Conservation (phyloP, 345 rosid genomes). For the Iberis pinnata region DNA sequence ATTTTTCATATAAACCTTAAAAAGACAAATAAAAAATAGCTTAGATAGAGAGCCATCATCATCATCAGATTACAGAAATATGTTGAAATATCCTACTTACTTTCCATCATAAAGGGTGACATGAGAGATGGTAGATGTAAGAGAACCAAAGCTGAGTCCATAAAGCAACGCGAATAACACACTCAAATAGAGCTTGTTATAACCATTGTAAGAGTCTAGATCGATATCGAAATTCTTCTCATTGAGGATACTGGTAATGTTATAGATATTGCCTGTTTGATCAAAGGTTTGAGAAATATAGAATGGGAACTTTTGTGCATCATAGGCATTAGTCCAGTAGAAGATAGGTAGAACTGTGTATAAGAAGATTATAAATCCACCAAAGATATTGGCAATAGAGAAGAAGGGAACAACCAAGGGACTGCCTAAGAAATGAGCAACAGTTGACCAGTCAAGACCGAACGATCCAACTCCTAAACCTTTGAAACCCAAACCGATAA, state of each 20-base stretch:
- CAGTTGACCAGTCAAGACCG: constrained; percentile 68
- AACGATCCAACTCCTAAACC: constrained; percentile 75
- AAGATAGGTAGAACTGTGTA: constrained; percentile 50
- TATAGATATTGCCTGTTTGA: constrained; percentile 35
- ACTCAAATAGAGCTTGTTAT: constrained; percentile 70
- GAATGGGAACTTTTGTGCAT: constrained; percentile 55
- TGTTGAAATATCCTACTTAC: constrained; percentile 36
- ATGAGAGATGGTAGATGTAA: constrained; percentile 53
- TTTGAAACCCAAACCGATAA: constrained; percentile 49
- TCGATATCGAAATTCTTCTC: constrained; percentile 38
- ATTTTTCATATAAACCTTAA: constrained; percentile 48
- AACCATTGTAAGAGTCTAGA: constrained; percentile 31
- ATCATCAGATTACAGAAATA: neutral
- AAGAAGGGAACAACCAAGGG: constrained; percentile 66
- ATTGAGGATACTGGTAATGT: constrained; percentile 51
- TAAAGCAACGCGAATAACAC: constrained; percentile 50
- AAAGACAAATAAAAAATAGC: constrained; percentile 9
- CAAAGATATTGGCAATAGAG: constrained; percentile 48
- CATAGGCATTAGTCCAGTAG: constrained; percentile 42
- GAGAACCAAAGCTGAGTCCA: constrained; percentile 57
- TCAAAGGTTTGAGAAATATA: constrained; percentile 47
- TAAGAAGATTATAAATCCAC: constrained; percentile 45
- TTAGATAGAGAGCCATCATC: constrained; percentile 13
- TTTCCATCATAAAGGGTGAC: constrained; percentile 67
- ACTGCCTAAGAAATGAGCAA: constrained; percentile 59